Evolutionary conservation across 805 yeast species (phyloP), one percentile per base, ranked within the genome.

Genomic region (Barnettozyma pratensis): DNA sequence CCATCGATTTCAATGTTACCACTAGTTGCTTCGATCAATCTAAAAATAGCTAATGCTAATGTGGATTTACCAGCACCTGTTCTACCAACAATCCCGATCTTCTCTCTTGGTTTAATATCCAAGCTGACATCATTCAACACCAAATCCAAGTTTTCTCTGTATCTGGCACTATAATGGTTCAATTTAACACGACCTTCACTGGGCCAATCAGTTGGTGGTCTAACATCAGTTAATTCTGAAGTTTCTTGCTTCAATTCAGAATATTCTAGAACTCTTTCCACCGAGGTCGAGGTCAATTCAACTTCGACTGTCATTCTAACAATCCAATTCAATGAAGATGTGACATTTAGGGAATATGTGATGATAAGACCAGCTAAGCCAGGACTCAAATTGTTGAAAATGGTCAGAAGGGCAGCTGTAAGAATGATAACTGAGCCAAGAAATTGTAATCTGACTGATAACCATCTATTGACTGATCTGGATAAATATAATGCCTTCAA

Each of bases 51-150:
- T 47, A 82, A 63, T 1, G 85, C 76, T 42, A 83, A 66, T 0
- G 87, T 74, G 1, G 84, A 77, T 54, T 83, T 83, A 45, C 91
- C 91, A 4, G 91, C 87, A 41, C 91, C 90, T 1, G 91, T 84
- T 64, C 90, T 73, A 12, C 90, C 90, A 43, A 83, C 89, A 56
- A 84, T 80, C 46, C 90, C 90, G 52, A 84, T 65, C 56, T 84
- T 84, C 54, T 84, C 88, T 30, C 69, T 64, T 3, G 85, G 69
- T 26, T 73, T 66, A 40, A 84, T 73, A 3, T 69, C 61, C 29
- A 83, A 54, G 14, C 62, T 61, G 37, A 83, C 68, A 37, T 73
- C 61, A 39, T 70, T 76, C 57, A 84, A 65, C 4, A 83, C 87
- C 1, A 81, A 81, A 47, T 79, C 85, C 42, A 80, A 64, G 53